Percentiles rank a stretch among this genome's conserved stretches.
Evolutionary conservation across 768 basidiomycete species (phyloP).

Genomic region (Tremella mesenterica): DNA sequence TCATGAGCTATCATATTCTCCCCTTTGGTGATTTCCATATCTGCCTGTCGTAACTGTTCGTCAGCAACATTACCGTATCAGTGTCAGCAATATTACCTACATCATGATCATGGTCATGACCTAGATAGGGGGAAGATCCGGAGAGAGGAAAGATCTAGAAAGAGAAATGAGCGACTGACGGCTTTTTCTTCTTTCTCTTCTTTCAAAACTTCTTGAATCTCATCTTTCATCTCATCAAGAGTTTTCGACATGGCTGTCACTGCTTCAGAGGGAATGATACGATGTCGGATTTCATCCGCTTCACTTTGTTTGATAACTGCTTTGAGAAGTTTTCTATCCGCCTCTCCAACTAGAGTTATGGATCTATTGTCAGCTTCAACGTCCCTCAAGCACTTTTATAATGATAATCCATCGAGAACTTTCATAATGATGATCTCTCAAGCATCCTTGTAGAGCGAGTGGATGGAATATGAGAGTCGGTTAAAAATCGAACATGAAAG

Average conservation of each 20-base stretch:
- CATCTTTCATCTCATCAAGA: conserved; percentile 62
- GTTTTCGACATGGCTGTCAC: conserved; percentile 62
- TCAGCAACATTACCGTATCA: not conserved
- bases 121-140: no score
- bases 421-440: no score
- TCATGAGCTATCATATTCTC: conserved; percentile 92
- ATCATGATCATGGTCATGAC: no score
- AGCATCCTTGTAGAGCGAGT: no score
- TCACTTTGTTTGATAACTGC: conserved; percentile 82
- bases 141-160: no score
- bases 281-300: conserved; percentile 72
- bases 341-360: conserved; percentile 89
- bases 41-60: conserved; percentile 64
- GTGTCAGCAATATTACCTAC: no score
- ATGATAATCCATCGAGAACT: no score
- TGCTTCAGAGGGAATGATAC: conserved; percentile 69
- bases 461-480: no score
- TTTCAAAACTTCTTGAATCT: conserved; percentile 66
- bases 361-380: no score
- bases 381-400: no score
- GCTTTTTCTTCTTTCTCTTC: conserved; percentile 96
- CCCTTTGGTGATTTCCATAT: conserved; percentile 92
- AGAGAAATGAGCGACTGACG: conserved; percentile 48
- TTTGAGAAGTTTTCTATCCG: conserved; percentile 92
- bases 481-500: no score